These are phyloP conservation scores for Salix purpurea DNA, from an alignment of 345 rosid species.

Conservation along the genomic window DNA sequence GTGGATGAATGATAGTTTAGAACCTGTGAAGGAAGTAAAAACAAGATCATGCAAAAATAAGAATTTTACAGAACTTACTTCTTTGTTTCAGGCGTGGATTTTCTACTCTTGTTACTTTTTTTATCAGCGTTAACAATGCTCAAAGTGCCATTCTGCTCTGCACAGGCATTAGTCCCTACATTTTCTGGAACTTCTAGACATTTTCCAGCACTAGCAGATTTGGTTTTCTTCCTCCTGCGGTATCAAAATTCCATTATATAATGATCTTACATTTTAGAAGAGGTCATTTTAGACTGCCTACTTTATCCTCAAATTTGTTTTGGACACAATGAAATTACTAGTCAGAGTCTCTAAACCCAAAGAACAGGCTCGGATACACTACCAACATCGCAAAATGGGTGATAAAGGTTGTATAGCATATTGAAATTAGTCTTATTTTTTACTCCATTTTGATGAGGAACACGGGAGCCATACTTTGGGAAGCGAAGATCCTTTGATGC, in stretches of 20 bases:
- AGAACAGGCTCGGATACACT: neutral
- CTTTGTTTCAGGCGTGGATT: slow-evolving; percentile 18
- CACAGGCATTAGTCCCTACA: slow-evolving; percentile 16
- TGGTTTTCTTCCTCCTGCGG: slow-evolving; percentile 67
- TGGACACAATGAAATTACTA: neutral
- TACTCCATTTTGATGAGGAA: neutral
- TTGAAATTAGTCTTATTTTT: neutral
- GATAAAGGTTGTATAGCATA: neutral
- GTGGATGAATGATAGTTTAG: neutral
- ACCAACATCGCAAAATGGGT: neutral
- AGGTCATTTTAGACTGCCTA: neutral
- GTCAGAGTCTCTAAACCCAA: neutral
- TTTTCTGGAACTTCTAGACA: slow-evolving; percentile 14
- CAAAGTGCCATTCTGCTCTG: slow-evolving; percentile 27
- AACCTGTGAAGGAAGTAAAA: neutral
- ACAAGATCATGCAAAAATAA: neutral
- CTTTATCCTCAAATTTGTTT: neutral
- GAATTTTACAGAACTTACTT: slow-evolving; percentile 30
- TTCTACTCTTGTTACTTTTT: slow-evolving; percentile 22
- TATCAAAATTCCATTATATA: neutral
- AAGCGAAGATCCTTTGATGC: slow-evolving; percentile 48
- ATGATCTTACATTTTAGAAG: neutral
- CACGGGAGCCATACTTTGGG: slow-evolving; percentile 51
- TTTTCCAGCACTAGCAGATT: slow-evolving; percentile 42
- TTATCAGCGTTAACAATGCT: slow-evolving; percentile 23